Conservation (phyloP, 108 stramenopile genomes). For the Discostella stelligeroides region DNA sequence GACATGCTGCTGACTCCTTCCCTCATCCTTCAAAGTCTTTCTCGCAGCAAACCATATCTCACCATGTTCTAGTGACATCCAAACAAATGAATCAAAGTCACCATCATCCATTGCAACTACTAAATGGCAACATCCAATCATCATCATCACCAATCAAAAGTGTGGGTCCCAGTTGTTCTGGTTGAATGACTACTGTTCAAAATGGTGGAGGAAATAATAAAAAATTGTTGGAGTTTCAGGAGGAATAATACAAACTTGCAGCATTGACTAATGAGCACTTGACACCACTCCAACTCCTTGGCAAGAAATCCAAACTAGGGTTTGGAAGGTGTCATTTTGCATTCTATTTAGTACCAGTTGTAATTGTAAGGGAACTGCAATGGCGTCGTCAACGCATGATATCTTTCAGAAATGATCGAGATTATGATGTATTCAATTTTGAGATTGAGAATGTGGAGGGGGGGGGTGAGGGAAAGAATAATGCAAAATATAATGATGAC, state of each 20-base stretch:
- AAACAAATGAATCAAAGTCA: neutral
- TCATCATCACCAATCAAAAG: too few relatives aligned
- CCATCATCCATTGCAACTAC: slow-evolving; percentile 28
- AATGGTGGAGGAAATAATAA: neutral
- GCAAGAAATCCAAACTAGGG: slow-evolving; percentile 46
- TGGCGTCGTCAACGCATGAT: slow-evolving; percentile 33
- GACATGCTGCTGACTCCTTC: slow-evolving; percentile 35
- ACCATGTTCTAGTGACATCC: slow-evolving; percentile 25
- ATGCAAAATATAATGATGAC: neutral
- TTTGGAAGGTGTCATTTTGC: slow-evolving; percentile 54
- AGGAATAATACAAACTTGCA: slow-evolving; percentile 34
- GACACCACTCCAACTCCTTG: slow-evolving; percentile 65
- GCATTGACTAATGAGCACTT: slow-evolving; percentile 54
- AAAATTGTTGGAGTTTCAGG: neutral
- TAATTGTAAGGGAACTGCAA: neutral
- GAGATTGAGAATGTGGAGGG: slow-evolving; percentile 21
- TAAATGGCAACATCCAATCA: slow-evolving; percentile 11
- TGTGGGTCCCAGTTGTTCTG: too few relatives aligned
- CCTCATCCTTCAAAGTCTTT: neutral
- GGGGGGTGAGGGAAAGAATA: too few relatives aligned
- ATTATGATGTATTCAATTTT: slow-evolving; percentile 33
- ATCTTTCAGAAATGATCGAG: slow-evolving; percentile 42
- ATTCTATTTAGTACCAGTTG: slow-evolving; percentile 16
- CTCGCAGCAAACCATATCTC: slow-evolving; percentile 13
- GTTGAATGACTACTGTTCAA: too few relatives aligned